These are phyloP conservation scores for Phytopythium oedochilum DNA, from an alignment of 352 stramenopile species.

Conservation along the genomic window DNA sequence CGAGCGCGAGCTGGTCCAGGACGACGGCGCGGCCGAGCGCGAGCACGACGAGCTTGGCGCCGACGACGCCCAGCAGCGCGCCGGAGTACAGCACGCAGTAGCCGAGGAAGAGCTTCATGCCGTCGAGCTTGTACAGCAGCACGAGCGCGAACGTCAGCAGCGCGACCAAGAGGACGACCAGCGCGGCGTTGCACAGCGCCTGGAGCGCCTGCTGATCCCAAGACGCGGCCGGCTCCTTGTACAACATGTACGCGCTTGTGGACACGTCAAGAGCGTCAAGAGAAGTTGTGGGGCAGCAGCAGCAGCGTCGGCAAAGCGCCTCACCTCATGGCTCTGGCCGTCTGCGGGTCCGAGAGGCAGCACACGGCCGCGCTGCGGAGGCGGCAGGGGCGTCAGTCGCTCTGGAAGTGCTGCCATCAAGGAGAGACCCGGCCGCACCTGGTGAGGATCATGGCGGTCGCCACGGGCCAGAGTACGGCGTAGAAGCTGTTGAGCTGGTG, in stretches of 20 bases:
- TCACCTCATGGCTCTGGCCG: slow-evolving; percentile 58
- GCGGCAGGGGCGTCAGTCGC: neutral
- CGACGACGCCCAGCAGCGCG: slow-evolving; percentile 61
- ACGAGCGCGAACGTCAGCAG: slow-evolving; percentile 77
- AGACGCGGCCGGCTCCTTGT: slow-evolving; percentile 44
- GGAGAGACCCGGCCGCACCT: slow-evolving; percentile 21
- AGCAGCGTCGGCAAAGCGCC: neutral
- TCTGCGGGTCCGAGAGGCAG: slow-evolving; percentile 37
- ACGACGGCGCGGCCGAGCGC: slow-evolving; percentile 44
- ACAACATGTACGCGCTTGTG: slow-evolving; percentile 73
- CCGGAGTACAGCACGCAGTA: slow-evolving; percentile 80
- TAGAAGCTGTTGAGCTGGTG: slow-evolving; percentile 76
- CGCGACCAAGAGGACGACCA: slow-evolving; percentile 80
- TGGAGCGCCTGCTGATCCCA: slow-evolving; percentile 40
- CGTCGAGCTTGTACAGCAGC: slow-evolving; percentile 82
- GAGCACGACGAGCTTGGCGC: slow-evolving; percentile 67
- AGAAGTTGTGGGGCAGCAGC: too few relatives aligned
- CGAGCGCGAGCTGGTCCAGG: slow-evolving; percentile 45
- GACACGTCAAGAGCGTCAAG: too few relatives aligned
- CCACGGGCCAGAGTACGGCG: slow-evolving; percentile 68
- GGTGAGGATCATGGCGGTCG: slow-evolving; percentile 62
- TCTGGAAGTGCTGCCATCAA: neutral
- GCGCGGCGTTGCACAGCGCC: slow-evolving; percentile 68
- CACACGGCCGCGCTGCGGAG: slow-evolving; percentile 39
- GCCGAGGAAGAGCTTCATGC: slow-evolving; percentile 62